Evolutionary conservation across 768 basidiomycete species (phyloP), one percentile per base, ranked within the genome.

Genomic region (Russula sp.): DNA sequence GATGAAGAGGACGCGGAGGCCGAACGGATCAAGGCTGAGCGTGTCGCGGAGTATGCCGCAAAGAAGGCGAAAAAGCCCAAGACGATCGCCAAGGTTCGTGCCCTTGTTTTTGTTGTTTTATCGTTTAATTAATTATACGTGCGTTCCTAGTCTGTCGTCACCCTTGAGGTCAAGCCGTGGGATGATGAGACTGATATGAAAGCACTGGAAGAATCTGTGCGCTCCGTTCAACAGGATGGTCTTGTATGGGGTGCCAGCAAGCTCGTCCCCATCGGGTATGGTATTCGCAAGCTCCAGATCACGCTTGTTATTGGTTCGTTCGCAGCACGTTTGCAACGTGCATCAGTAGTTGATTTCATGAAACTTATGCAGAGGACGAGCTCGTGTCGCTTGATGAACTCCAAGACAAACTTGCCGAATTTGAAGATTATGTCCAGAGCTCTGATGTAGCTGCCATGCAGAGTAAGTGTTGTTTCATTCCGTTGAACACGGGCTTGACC

Each of bases 161-260:
- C 96, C 50, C 78, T 98, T 68, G 96, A 98, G 68, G 94, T 99
- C 65, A 99, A 99, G 78, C 95, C 96, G 43, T 97, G 94, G 96
- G 96, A 98, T 73, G 96, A 98, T 72, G 94, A 97, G 79, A 99
- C 97, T 54, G 93, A 98, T 75, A 95, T 99, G 95, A 81, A 71
- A 47, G 89, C 78, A 54, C 80, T 98, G 68, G 96, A 98, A 76
- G 74, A 79, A 16, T 70, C 81, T 45, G 96, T 98, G 58, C 86
- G 97, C 63, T 85, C 91, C 22, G 85, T 98, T 69, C 83, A 90
- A 74, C 77, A 83, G 78, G 87, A 89, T 43, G 97, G 97, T 71
- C 88, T 99, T 60, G 82, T 98, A 52, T 99, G 97, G 97, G 96
- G 97, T 74, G 82, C 84, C 45, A 90, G 88, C 76, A 95, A 93